Conservation (phyloP, 2,329 filamentous ascomycete species). For the Aureobasidium vineae region DNA sequence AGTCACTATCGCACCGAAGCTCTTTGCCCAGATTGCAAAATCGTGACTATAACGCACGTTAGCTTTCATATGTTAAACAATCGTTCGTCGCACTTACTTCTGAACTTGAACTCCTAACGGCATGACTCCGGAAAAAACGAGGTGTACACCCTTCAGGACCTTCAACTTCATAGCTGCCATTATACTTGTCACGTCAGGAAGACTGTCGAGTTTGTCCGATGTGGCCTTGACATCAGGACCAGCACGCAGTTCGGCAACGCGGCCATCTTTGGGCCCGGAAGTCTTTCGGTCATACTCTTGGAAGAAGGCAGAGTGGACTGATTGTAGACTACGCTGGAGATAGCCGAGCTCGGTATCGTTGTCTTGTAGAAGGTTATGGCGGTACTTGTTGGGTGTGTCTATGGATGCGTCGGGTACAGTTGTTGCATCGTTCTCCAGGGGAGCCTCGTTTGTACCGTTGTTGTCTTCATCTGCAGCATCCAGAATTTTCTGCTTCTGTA, state of each 20-base stretch:
- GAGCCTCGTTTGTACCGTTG: slow-evolving; percentile 46
- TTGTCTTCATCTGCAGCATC: slow-evolving; percentile 70
- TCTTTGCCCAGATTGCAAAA: slow-evolving; percentile 80
- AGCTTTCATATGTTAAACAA: not conserved
- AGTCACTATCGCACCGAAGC: slow-evolving; percentile 73
- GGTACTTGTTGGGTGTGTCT: slow-evolving; percentile 45
- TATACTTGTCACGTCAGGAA: slow-evolving; percentile 84
- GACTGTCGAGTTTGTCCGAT: slow-evolving; percentile 53
- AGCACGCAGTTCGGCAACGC: slow-evolving; percentile 52
- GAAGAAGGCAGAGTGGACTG: slow-evolving; percentile 78
- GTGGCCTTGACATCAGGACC: slow-evolving; percentile 50
- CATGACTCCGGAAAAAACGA: slow-evolving; percentile 89
- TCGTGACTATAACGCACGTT: slow-evolving; percentile 60
- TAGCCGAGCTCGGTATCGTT: slow-evolving; percentile 79
- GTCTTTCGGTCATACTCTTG: slow-evolving; percentile 68
- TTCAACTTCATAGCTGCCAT: slow-evolving; percentile 76
- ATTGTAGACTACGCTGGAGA: slow-evolving; percentile 71
- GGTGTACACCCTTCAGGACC: slow-evolving; percentile 70
- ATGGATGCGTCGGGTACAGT: slow-evolving; percentile 41
- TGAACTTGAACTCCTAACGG: slow-evolving; percentile 76
- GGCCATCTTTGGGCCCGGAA: slow-evolving; percentile 44
- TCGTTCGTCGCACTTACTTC: slow-evolving; percentile 42
- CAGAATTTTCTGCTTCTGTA: slow-evolving; percentile 89
- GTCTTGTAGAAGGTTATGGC: slow-evolving; percentile 80
- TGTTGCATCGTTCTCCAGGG: slow-evolving; percentile 40